Evolutionary conservation across 75 land plant genomes (phyloP).

Genomic region (Azolla pinnata): DNA sequence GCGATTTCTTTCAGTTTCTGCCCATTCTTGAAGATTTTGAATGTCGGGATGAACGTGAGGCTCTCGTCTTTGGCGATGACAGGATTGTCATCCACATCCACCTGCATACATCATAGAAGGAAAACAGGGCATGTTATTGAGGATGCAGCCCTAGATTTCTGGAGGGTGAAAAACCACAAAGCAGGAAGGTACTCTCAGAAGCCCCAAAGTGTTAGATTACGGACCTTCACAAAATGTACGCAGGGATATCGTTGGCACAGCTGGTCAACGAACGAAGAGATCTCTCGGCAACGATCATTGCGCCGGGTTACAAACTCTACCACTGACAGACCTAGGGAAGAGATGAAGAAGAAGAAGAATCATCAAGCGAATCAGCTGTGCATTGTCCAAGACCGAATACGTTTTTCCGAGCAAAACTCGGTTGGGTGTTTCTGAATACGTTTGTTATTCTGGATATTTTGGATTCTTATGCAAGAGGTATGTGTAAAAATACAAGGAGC

Average conservation of each 20-base stretch:
- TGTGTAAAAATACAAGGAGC: too few relatives aligned
- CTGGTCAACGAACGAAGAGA: constrained; percentile 52
- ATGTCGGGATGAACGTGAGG: constrained; percentile 51
- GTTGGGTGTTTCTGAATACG: neutral
- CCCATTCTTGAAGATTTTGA: constrained; percentile 82
- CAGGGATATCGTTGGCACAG: constrained; percentile 64
- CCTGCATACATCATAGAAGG: constrained; percentile 21
- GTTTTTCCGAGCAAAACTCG: too few relatives aligned
- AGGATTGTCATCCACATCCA: constrained; percentile 42
- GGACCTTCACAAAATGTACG: constrained; percentile 76
- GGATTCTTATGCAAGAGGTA: neutral
- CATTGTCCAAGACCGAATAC: too few relatives aligned
- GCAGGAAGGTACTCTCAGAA: neutral
- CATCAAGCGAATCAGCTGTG: too few relatives aligned
- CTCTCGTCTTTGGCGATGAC: constrained; percentile 49
- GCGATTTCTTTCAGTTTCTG: constrained; percentile 53
- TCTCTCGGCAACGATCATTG: constrained; percentile 35
- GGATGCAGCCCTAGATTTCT: neutral
- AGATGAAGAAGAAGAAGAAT: neutral
- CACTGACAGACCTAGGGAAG: constrained; percentile 61
- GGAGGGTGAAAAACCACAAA: neutral
- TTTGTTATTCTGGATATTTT: neutral
- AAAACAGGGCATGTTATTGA: neutral
- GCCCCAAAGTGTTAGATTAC: neutral
- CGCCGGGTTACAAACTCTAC: constrained; percentile 50